Evolutionary conservation across 139 green algal genomes (phyloP).

Genomic region (Chlorella ohadii): DNA sequence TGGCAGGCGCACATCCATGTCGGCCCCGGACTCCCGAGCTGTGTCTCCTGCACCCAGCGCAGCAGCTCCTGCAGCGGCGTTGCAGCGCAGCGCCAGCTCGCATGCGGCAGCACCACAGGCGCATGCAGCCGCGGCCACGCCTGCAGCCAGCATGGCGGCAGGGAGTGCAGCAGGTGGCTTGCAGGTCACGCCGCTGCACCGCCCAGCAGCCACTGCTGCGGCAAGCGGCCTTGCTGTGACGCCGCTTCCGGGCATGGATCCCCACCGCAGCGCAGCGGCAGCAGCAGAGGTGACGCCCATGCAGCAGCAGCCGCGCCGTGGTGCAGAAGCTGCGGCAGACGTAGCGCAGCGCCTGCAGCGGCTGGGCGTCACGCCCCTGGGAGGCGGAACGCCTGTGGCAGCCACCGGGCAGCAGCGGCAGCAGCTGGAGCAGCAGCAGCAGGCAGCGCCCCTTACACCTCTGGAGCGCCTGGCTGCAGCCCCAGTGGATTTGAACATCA

Average conservation of each 20-base stretch:
- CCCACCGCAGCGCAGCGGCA: not conserved
- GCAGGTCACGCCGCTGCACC: too few relatives aligned
- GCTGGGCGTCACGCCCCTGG: constrained; percentile 15
- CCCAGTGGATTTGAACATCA: not conserved
- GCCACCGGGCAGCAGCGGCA: not conserved
- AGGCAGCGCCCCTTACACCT: not conserved
- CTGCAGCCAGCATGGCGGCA: not conserved
- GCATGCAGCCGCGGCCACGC: not conserved
- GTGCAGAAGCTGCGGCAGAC: not conserved
- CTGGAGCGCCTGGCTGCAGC: constrained; percentile 1
- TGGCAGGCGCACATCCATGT: too few relatives aligned
- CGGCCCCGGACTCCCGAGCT: too few relatives aligned
- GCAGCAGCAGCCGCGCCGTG: not conserved
- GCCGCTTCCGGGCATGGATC: not conserved
- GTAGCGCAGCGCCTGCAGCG: not conserved
- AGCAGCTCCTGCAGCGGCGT: too few relatives aligned
- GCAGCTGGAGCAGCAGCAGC: not conserved
- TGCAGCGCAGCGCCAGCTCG: too few relatives aligned
- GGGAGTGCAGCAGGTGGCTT: too few relatives aligned
- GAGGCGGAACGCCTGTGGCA: not conserved
- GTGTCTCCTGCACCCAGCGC: too few relatives aligned
- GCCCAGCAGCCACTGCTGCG: too few relatives aligned
- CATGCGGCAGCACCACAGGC: too few relatives aligned
- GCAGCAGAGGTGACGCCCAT: not conserved
- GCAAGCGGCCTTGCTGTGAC: not conserved